Base-by-base conservation (phyloP, 768 basidiomycete species). In the Hirschioporus abietinus region DNA sequence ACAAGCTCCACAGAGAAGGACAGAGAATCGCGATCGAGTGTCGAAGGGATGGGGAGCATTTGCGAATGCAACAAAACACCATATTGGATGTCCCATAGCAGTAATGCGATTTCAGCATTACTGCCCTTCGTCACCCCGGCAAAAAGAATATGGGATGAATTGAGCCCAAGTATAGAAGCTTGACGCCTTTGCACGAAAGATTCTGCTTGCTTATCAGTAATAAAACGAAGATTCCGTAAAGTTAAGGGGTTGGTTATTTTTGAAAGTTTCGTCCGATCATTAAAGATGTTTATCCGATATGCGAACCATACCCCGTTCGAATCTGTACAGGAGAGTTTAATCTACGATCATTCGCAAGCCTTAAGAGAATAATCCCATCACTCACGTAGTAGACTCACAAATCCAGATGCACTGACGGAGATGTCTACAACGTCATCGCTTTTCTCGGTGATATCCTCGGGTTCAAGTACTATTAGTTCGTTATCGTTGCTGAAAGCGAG, bases 81-180 rank as follows among this genome's bases (percentile, higher is more conserved):
- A 69, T 87, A 91, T 67, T 86, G 86, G 24, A 90, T 76, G 68
- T 91, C 89, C 88, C 89, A 90, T 30, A 90, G 73, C 20, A 87
- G 83, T 30, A 90, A 74, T 18, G 78, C 76, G 64, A 90, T 78
- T 66, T 85, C 84, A 35, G 77, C 72, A 15, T 78, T 71, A 0
- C 80, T 73, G 7, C 78, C 69, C 1, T 73, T 70, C 34, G 79
- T 78, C 26, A 70, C 35, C 27, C 78, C 80, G 57, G 83, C 83
- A 10, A 91, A 80, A 58, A 90, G 79, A 60, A 86, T 84, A 61
- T 86, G 80, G 0, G 86, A 88, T 0, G 87, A 83, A 0, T 82
- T 81, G 18, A 89, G 73, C 1, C 88, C 80, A 4, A 87, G 74
- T 7, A 83, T 64, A 2, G 84, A 78, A 35, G 26, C 52, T 25